phyloP scores from a whole-genome alignment of 208 protist genomes.

The Crithidia brevicula region DNA sequence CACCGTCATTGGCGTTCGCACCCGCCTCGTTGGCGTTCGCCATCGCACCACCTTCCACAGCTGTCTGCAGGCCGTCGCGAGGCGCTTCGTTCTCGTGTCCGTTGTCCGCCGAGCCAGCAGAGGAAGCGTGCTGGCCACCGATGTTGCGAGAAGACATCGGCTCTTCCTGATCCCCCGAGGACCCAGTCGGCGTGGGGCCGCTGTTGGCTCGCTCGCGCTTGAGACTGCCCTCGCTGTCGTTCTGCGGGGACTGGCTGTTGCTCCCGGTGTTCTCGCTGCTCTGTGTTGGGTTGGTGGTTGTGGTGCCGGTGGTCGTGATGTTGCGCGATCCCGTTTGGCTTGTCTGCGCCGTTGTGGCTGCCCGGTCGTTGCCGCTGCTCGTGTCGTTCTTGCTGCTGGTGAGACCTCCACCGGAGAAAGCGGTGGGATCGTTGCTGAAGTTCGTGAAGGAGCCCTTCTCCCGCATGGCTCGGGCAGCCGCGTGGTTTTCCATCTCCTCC shows the following conservation, averaged over 20 bases:
- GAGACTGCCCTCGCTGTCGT: background rate
- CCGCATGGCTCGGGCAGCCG: background rate
- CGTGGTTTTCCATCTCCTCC: slow-evolving; percentile 3
- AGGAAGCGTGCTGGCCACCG: slow-evolving; percentile 1
- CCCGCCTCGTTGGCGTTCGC: background rate
- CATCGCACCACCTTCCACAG: background rate
- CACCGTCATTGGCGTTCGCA: background rate
- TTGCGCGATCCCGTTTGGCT: slow-evolving; percentile 5
- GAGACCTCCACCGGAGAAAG: slow-evolving; percentile 1
- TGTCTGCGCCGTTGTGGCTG: slow-evolving; percentile 7
- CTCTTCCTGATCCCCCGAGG: slow-evolving; percentile 9
- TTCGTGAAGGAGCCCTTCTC: background rate
- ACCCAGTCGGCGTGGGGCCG: background rate
- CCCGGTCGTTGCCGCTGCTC: slow-evolving; percentile 4
- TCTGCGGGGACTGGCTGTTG: slow-evolving; percentile 1
- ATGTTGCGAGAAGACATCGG: slow-evolving; percentile 1
- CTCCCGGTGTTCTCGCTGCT: slow-evolving; percentile 13
- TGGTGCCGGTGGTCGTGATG: slow-evolving; percentile 1
- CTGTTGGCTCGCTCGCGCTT: background rate
- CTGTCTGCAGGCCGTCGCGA: background rate
- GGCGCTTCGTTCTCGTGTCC: background rate
- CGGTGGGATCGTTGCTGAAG: slow-evolving; percentile 1
- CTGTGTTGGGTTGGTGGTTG: background rate
- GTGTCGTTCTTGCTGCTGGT: slow-evolving; percentile 31
- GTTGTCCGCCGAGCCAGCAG: background rate